Percentiles rank a stretch among this genome's conserved stretches.
Evolutionary conservation across 805 yeast species (phyloP).

Genomic region (Sugiyamaella valdiviana): DNA sequence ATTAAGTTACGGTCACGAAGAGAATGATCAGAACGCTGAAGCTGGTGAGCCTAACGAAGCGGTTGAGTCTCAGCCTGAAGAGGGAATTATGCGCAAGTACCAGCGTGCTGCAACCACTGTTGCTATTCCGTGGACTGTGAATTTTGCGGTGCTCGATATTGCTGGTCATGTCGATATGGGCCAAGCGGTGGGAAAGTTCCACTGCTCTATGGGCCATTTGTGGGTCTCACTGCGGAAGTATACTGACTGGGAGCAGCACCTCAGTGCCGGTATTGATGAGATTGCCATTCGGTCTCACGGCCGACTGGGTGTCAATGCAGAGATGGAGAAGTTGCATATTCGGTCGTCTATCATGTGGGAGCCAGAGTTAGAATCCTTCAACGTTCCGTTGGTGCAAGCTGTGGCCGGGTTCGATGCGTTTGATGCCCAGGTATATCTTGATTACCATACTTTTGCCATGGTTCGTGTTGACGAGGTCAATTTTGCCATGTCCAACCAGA

Average conservation of each 20-base stretch:
- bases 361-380: slow-evolving; percentile 31
- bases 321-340: slow-evolving; percentile 43
- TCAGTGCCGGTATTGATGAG: slow-evolving; percentile 53
- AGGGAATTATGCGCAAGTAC: slow-evolving; percentile 34
- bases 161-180: slow-evolving; percentile 69
- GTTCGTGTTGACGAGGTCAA: slow-evolving; percentile 44
- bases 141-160: slow-evolving; percentile 48
- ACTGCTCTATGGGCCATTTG: slow-evolving; percentile 47
- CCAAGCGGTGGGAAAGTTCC: slow-evolving; percentile 66
- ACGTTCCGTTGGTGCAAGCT: slow-evolving; percentile 62
- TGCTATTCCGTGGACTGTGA: slow-evolving; percentile 70
- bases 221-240: slow-evolving; percentile 69
- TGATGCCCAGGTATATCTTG: slow-evolving; percentile 63
- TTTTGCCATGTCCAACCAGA: slow-evolving; percentile 63
- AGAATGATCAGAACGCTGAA: slow-evolving; percentile 3
- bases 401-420: slow-evolving; percentile 51
- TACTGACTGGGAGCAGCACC: slow-evolving; percentile 62
- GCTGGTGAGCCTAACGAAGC: slow-evolving; percentile 5
- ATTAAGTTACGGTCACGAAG: background rate
- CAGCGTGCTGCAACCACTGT: slow-evolving; percentile 55
- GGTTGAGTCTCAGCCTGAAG: slow-evolving; percentile 12
- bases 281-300: slow-evolving; percentile 58
- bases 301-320: slow-evolving; percentile 68
- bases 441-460: slow-evolving; percentile 77
- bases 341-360: slow-evolving; percentile 73